Conservation (phyloP, 768 basidiomycete species). For the Auricularia cornea region DNA sequence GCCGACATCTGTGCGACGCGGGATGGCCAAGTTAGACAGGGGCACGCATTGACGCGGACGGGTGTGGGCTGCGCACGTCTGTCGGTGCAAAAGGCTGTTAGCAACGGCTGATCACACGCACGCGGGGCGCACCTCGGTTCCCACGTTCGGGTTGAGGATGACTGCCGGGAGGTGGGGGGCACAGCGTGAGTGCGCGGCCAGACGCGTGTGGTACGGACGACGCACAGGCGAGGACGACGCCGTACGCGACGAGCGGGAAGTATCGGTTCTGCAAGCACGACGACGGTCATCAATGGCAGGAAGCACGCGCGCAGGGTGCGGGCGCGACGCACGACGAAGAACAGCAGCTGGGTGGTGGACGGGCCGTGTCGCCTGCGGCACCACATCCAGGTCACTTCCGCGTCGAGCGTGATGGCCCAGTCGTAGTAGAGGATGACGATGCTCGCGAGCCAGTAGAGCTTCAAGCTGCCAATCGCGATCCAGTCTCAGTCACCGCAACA, state of each 20-base stretch:
- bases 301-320: neutral
- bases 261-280: neutral
- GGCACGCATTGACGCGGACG: neutral
- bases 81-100: neutral
- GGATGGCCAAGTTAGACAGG: neutral
- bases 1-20: neutral
- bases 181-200: neutral
- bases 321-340: neutral
- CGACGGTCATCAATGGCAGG: neutral
- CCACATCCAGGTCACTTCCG: neutral
- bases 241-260: neutral
- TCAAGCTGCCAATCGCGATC: neutral
- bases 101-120: too few relatives aligned
- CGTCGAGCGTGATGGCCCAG: neutral
- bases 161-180: neutral
- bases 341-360: neutral
- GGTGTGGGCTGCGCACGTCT: neutral
- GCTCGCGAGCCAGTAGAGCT: neutral
- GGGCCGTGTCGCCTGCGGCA: neutral
- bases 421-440: neutral
- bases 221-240: neutral
- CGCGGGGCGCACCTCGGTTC: neutral
- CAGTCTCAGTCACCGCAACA: too few relatives aligned
- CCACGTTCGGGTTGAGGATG: neutral
- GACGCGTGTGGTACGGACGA: neutral